Percentiles rank a stretch among this genome's conserved stretches.
phyloP scores from a whole-genome alignment of 2,329 filamentous ascomycete genomes.

The Trichoderma brevicompactum region DNA sequence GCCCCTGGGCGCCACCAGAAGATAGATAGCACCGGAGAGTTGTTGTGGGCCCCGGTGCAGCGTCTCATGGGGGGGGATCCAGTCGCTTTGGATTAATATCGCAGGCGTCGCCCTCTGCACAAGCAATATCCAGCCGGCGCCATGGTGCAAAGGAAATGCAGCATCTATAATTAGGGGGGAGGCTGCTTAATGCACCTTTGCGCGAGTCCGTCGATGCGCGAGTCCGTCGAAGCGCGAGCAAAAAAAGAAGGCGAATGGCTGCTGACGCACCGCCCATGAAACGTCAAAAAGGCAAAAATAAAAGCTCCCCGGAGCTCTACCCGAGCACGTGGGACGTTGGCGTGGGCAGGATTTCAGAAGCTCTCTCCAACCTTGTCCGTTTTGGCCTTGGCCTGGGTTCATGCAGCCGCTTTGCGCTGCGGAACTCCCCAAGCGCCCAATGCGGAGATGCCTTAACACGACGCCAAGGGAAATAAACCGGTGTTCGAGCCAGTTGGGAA shows the following conservation, averaged over 20 bases:
- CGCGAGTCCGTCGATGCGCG: background rate
- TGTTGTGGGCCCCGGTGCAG: constrained; percentile 13
- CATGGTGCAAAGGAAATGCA: constrained; percentile 6
- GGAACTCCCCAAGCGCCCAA: constrained; percentile 13
- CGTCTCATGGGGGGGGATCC: constrained; percentile 4
- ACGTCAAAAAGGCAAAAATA: background rate
- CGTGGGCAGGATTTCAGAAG: background rate
- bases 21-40: constrained; percentile 1
- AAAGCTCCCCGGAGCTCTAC: constrained; percentile 3
- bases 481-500: constrained; percentile 1
- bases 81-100: background rate
- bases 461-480: constrained; percentile 16
- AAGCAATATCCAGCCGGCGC: background rate
- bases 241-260: background rate
- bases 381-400: background rate
- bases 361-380: background rate
- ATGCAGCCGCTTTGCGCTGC: constrained; percentile 13
- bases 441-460: constrained; percentile 3
- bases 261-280: background rate
- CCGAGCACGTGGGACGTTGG: constrained; percentile 23
- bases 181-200: background rate
- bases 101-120: background rate
- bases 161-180: background rate
- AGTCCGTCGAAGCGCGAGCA: too few species aligned
- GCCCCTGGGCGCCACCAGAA: constrained; percentile 22